phyloP scores from a whole-genome alignment of 2,329 filamentous ascomycete genomes.

The Pseudogymnoascus sp. region DNA sequence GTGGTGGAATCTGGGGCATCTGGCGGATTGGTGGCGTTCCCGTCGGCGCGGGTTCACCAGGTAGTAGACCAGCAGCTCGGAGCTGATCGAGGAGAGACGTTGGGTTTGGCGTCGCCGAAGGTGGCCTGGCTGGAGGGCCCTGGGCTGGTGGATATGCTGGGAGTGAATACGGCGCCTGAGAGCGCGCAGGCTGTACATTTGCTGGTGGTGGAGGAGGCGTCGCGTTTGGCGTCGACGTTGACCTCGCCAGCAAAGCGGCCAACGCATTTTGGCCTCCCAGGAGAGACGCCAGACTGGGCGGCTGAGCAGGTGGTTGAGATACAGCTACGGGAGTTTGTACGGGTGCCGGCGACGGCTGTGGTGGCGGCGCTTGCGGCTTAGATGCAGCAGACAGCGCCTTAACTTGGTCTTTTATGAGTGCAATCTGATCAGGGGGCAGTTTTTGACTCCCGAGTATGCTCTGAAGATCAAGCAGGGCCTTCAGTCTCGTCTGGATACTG shows the following conservation, averaged over 20 bases:
- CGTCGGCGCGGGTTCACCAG: conserved; percentile 37
- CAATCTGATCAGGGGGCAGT: conserved; percentile 72
- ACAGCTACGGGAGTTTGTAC: conserved; percentile 19
- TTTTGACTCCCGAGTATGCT: conserved; percentile 69
- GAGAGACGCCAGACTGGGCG: conserved; percentile 47
- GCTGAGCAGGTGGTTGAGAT: conserved; percentile 22
- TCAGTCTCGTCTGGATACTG: conserved; percentile 69
- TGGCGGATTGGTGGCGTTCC: conserved; percentile 29
- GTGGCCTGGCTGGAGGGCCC: conserved; percentile 31
- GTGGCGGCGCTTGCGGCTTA: conserved; percentile 31
- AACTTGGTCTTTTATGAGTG: conserved; percentile 79
- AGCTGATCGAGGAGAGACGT: conserved; percentile 60
- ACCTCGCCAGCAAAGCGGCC: conserved; percentile 49
- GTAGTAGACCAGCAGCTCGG: conserved; percentile 60
- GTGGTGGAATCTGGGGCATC: conserved; percentile 2
- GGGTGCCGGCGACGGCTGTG: conserved; percentile 22
- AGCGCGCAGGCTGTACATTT: conserved; percentile 38
- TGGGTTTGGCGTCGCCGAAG: conserved; percentile 39
- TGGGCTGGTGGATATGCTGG: conserved; percentile 28
- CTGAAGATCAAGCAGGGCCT: conserved; percentile 80
- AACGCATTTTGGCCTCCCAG: conserved; percentile 44
- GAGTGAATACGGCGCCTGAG: conserved; percentile 38
- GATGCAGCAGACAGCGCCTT: conserved; percentile 51
- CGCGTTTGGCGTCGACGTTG: conserved; percentile 42
- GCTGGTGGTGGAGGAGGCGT: conserved; percentile 36